Base-by-base conservation (phyloP, 352 stramenopile species). In the Globisporangium spiculum region DNA sequence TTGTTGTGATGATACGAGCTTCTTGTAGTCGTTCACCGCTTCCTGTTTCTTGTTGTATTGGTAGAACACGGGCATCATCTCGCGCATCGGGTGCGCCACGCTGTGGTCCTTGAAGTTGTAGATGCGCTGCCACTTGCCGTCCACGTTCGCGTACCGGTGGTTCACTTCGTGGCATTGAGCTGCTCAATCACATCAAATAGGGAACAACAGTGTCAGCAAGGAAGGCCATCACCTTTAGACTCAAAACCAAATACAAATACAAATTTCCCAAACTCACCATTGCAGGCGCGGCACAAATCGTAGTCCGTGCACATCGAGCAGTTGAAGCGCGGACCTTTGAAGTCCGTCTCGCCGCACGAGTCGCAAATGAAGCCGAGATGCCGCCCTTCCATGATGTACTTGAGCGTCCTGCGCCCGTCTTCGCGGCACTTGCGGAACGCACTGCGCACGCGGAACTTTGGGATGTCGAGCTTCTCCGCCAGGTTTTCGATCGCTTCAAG, bases 291-390 rank as follows among this genome's bases (percentile, higher is more conserved):
- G 57, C 85, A 95, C 6, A 93, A 70, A 56, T 93, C 85, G 69
- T 95, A 93, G 69, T 94, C 87, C 53, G 63, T 91, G 75, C 87
- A 95, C 4, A 88, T 67, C 4, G 69, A 74, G 76, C 85, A 93
- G 67, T 93, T 93, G 67, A 82, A 95, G 10, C 87, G 82, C 48
- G 82, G 66, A 18, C 86, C 86, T 22, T 78, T 81, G 66, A 94
- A 93, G 50, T 95, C 85, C 26, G 85, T 92, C 75, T 93, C 78
- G 14, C 84, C 87, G 52, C 85, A 94, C 48, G 78, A 89, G 62
- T 94, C 87, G 63, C 87, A 94, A 50, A 93, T 93, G 58, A 94
- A 94, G 0, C 87, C 87, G 12, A 94, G 67, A 58, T 94, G 87
- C 6, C 85, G 77, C 0, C 83, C 87, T 62, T 92, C 85, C 87